Base-by-base conservation (phyloP, 169 alveolate species). In the Plasmodium sp. region DNA sequence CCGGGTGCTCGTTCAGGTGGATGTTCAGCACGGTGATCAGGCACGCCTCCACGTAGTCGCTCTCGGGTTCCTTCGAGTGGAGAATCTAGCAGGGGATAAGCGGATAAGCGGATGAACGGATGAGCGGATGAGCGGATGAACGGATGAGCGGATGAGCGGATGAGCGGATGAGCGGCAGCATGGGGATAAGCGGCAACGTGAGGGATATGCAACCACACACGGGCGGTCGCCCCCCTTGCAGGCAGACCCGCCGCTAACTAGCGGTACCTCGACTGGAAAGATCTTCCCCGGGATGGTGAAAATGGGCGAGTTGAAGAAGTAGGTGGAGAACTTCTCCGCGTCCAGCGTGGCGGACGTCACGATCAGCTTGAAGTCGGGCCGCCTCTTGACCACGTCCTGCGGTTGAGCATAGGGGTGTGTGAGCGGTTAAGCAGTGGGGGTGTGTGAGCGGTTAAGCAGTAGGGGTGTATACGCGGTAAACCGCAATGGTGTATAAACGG, bases 251-350 rank as follows among this genome's bases (percentile, higher is more conserved):
- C 41, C 45, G 45, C 5, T 1, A 0, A 7, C 22, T 5, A 3
- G 62, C 62, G 9, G 62, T 45, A 99, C 98, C 96, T 99, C 99
- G 9, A 99, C 99, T 3, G 99, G 99, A 95, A 97, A 99, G 33
- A 98, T 99, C 74, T 99, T 96, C 58, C 99, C 99, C 0, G 99
- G 99, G 80, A 99, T 99, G 74, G 99, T 98, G 96, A 99, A 99
- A 51, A 99, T 99, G 36, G 98, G 98, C 9, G 99, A 98, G 88
- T 98, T 98, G 95, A 98, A 97, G 94, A 99, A 99, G 96, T 98
- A 99, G 39, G 97, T 96, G 2, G 99, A 98, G 93, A 99, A 99
- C 96, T 99, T 99, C 77, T 98, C 99, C 33, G 99, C 99, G 91
- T 97, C 98, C 74, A 97, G 95, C 33, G 99, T 99, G 45, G 99